Evolutionary conservation across 2,329 filamentous ascomycete genomes (phyloP), one percentile per base, ranked within the genome.

Genomic region (Cladorrhinum sp.): DNA sequence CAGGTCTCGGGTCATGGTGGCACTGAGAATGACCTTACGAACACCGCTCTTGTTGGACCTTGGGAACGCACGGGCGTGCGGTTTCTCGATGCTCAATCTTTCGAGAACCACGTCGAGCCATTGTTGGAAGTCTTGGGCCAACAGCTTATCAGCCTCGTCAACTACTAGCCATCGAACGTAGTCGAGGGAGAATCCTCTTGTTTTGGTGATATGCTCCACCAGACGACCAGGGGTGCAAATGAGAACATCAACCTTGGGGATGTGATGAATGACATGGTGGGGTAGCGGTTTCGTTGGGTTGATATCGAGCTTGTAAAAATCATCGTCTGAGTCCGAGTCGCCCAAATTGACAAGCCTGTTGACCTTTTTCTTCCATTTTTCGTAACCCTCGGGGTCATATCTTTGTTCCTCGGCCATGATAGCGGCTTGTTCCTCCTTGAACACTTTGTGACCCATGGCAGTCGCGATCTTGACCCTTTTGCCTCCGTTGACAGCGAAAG

Each of bases 161-260:
- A 97, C 89, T 2, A 97, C 85, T 0, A 98, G 80, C 92, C 93
- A 98, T 63, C 90, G 85, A 3, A 97, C 80, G 71, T 90, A 82
- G 60, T 89, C 84, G 21, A 98, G 79, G 0, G 82, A 85, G 72
- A 98, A 97, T 0, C 92, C 92, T 2, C 86, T 85, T 0, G 94
- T 98, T 62, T 88, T 87, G 65, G 89, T 88, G 55, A 97, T 82
- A 73, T 98, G 94, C 69, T 98, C 94, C 3, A 98, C 92, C 0
- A 98, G 83, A 64, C 94, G 86, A 62, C 95, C 95, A 0, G 94
- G 94, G 0, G 94, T 98, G 73, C 92, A 95, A 55, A 97, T 89
- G 24, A 99, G 81, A 33, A 98, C 84, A 72, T 98, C 93, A 2
- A 96, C 86, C 66, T 88, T 91, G 2, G 91, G 91, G 2, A 77